phyloP scores from a whole-genome alignment of 2,329 filamentous ascomycete species.

The Diaporthe helianthi region DNA sequence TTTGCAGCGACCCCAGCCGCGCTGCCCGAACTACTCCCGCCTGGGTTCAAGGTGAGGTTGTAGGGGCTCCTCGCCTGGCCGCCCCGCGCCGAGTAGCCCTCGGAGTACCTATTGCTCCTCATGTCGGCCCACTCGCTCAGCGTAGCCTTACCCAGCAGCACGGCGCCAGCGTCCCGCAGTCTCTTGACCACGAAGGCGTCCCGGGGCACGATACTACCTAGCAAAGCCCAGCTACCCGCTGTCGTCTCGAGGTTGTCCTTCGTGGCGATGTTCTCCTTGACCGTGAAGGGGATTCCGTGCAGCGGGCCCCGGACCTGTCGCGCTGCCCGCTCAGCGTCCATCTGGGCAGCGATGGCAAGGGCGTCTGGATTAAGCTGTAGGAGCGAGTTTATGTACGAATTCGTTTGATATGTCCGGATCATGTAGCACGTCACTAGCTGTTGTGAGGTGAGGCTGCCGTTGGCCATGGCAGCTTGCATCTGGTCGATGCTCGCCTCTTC shows the following conservation, averaged over 20 bases:
- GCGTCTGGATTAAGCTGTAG: slow-evolving; percentile 74
- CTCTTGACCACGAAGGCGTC: slow-evolving; percentile 69
- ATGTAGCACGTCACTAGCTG: slow-evolving; percentile 70
- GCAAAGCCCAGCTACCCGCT: slow-evolving; percentile 71
- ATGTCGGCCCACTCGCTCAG: slow-evolving; percentile 79
- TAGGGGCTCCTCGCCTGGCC: slow-evolving; percentile 72
- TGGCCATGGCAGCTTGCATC: slow-evolving; percentile 64
- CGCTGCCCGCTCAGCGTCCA: slow-evolving; percentile 65
- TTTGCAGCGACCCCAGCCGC: slow-evolving; percentile 69
- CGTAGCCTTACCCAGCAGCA: slow-evolving; percentile 74
- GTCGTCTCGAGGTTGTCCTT: slow-evolving; percentile 78
- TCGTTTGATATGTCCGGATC: slow-evolving; percentile 64
- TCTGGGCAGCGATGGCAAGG: slow-evolving; percentile 63
- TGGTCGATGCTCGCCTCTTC: slow-evolving; percentile 75
- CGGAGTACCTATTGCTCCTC: slow-evolving; percentile 70
- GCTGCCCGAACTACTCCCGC: slow-evolving; percentile 72
- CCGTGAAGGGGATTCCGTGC: slow-evolving; percentile 77
- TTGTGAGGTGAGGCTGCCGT: slow-evolving; percentile 62
- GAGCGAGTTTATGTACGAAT: slow-evolving; percentile 69
- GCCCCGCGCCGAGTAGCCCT: slow-evolving; percentile 67
- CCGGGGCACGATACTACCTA: slow-evolving; percentile 70
- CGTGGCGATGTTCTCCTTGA: slow-evolving; percentile 77
- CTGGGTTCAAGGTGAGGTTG: slow-evolving; percentile 72
- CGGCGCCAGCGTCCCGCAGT: slow-evolving; percentile 69
- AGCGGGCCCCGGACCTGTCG: slow-evolving; percentile 69